These are phyloP conservation scores for Amaranthus hypochondriacus DNA, from an alignment of 148 eudicot genomes.

Conservation along the genomic window DNA sequence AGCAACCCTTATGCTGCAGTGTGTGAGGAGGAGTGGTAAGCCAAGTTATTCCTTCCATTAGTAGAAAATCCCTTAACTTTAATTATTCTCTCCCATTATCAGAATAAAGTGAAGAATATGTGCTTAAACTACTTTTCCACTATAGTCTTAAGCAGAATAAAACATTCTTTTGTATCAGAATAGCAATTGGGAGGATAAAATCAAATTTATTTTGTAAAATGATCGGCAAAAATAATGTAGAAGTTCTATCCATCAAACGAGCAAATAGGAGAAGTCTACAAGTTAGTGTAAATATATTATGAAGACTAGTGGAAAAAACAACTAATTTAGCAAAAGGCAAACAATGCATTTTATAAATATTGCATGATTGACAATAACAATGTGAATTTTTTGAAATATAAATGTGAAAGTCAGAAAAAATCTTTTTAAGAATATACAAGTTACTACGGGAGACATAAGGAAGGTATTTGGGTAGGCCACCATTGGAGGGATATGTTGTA, in stretches of 20 bases:
- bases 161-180: no score
- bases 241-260: no score
- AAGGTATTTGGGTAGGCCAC: no score
- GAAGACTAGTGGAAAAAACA: background rate
- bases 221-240: no score
- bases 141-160: background rate
- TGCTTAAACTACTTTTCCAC: background rate
- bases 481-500: no score
- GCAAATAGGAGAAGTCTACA: no score
- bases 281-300: no score
- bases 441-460: no score
- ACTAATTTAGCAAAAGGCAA: background rate
- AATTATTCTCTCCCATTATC: background rate
- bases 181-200: no score
- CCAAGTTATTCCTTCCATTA: background rate
- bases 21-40: slow-evolving; percentile 3
- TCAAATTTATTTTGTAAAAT: no score
- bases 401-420: background rate
- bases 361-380: background rate
- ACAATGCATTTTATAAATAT: no score
- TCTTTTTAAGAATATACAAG: background rate
- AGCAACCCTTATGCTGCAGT: background rate
- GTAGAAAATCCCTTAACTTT: background rate
- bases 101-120: background rate
- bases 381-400: background rate